Evolutionary conservation across 306 rosid species (phyloP).

Genomic region (Cicer cuneatum): DNA sequence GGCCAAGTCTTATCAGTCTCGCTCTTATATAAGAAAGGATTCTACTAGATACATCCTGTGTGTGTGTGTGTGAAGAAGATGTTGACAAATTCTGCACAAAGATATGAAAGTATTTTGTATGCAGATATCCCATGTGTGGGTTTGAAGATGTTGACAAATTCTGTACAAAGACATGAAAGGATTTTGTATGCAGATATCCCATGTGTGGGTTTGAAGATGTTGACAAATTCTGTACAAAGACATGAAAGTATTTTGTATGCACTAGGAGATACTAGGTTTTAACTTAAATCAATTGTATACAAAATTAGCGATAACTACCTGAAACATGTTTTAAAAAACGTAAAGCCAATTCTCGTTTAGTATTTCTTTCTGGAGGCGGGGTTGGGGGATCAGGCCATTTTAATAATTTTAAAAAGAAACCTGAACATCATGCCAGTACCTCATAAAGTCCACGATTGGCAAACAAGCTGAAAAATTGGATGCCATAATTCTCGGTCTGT

Average conservation of each 20-base stretch:
- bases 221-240: conserved; percentile 2
- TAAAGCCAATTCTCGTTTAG: neutral
- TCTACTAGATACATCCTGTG: neutral
- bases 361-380: neutral
- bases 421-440: conserved; percentile 56
- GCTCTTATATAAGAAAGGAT: neutral
- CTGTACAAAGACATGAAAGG: neutral
- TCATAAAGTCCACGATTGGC: conserved; percentile 81
- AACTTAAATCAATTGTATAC: neutral
- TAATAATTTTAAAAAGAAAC: conserved; percentile 34
- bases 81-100: no score
- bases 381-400: neutral
- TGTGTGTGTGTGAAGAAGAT: neutral
- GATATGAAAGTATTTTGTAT: no score
- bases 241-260: neutral
- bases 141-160: no score
- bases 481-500: conserved; percentile 75
- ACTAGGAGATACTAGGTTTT: neutral
- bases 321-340: neutral
- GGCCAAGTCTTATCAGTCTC: neutral
- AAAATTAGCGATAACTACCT: conserved; percentile 5
- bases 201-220: no score
- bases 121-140: no score
- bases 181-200: neutral
- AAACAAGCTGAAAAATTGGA: conserved; percentile 87